Evolutionary conservation across 257 asterid species (phyloP).

Genomic region (Solanum dulcamara): DNA sequence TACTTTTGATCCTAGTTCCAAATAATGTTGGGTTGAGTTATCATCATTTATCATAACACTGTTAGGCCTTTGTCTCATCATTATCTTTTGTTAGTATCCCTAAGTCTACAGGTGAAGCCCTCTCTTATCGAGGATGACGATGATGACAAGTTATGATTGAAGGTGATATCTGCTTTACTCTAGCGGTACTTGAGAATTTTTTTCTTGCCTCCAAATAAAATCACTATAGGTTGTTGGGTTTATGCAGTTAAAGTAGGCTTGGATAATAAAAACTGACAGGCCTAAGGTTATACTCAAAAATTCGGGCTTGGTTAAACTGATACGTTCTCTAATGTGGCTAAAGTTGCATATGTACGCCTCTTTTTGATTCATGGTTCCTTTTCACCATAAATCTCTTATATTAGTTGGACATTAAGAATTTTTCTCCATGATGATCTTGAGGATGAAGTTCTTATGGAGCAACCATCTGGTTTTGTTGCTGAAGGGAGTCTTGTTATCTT

Average conservation of each 20-base stretch:
- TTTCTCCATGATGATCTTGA: not conserved
- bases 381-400: not conserved
- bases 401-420: not conserved
- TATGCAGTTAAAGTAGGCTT: not conserved
- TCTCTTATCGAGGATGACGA: not conserved
- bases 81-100: not conserved
- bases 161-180: not conserved
- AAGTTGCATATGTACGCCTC: not conserved
- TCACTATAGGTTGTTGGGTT: not conserved
- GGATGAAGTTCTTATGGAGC: not conserved
- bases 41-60: not conserved
- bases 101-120: not conserved
- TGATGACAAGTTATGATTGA: not conserved
- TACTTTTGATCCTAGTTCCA: not conserved
- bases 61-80: not conserved
- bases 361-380: not conserved
- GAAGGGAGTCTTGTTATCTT: not conserved
- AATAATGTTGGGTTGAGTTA: not conserved
- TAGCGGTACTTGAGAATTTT: not conserved
- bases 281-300: not conserved
- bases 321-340: not conserved
- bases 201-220: not conserved
- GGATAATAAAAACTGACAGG: not conserved
- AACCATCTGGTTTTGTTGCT: not conserved
- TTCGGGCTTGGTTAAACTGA: not conserved